Percentiles rank a stretch among this genome's conserved stretches.
These are phyloP conservation scores for Pestalotiopsis sp. DNA, from an alignment of 2,329 filamentous ascomycete genomes.

Conservation along the genomic window DNA sequence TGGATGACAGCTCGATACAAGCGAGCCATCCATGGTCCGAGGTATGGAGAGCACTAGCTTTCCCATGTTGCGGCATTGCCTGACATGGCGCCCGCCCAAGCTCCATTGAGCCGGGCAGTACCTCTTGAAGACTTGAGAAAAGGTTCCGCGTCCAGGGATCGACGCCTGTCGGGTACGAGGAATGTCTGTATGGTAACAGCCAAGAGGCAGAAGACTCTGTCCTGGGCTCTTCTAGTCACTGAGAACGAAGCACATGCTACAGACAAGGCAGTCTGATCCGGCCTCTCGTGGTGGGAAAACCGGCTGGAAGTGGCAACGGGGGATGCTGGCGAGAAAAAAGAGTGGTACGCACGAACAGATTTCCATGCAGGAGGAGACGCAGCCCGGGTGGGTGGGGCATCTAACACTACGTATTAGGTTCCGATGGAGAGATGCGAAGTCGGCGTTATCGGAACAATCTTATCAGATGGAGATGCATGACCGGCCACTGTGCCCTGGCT, in stretches of 20 bases:
- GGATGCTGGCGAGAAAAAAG: not conserved
- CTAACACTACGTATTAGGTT: not conserved
- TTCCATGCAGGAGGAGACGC: constrained; percentile 21
- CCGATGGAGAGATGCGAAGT: constrained; percentile 36
- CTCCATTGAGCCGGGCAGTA: not conserved
- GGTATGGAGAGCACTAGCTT: not conserved
- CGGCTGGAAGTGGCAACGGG: constrained; percentile 12
- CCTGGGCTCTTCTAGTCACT: not conserved
- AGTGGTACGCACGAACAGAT: constrained; percentile 11
- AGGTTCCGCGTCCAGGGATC: not conserved
- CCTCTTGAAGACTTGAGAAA: not conserved
- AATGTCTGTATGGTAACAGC: not conserved
- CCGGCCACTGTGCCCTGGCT: constrained; percentile 2
- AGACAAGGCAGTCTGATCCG: not conserved
- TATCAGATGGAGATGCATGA: constrained; percentile 50
- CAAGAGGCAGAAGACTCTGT: not conserved
- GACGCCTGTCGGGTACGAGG: not conserved
- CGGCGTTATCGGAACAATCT: constrained; percentile 55
- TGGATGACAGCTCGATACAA: constrained; percentile 3
- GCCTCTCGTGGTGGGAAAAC: not conserved
- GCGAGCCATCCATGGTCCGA: not conserved
- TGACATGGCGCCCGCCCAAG: not conserved
- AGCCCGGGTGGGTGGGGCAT: constrained; percentile 22
- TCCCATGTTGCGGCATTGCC: not conserved
- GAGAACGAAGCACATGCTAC: not conserved